Evolutionary conservation across 768 basidiomycete genomes (phyloP).

Genomic region (Termitomyces sp.): DNA sequence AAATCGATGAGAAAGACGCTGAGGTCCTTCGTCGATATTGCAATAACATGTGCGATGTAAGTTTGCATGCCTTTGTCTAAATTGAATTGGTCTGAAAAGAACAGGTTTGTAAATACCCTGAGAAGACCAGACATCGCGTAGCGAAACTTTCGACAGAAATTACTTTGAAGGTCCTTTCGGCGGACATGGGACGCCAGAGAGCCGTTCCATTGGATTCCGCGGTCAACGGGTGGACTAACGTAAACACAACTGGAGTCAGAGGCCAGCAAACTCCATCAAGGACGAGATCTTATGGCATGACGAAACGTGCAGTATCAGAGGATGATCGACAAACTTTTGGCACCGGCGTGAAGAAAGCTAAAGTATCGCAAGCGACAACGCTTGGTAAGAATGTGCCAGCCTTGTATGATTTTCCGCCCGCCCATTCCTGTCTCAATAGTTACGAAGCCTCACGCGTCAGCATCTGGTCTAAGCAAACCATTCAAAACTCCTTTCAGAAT

Average conservation of each 20-base stretch:
- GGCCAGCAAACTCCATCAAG: background rate
- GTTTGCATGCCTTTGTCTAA: slow-evolving; percentile 14
- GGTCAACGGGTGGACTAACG: background rate
- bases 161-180: slow-evolving; percentile 18
- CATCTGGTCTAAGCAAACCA: slow-evolving; percentile 41
- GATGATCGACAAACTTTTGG: background rate
- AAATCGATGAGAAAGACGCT: slow-evolving; percentile 45
- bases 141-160: slow-evolving; percentile 43
- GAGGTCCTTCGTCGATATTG: slow-evolving; percentile 52
- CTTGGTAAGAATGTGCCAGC: slow-evolving; percentile 24
- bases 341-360: slow-evolving; percentile 27
- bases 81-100: background rate
- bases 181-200: slow-evolving; percentile 1
- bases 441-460: slow-evolving; percentile 45
- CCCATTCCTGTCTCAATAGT: slow-evolving; percentile 24
- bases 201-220: background rate
- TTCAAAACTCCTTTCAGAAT: slow-evolving; percentile 39
- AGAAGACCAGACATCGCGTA: slow-evolving; percentile 52
- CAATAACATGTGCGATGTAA: slow-evolving; percentile 77
- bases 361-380: slow-evolving; percentile 25
- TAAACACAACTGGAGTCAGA: background rate
- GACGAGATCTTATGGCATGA: slow-evolving; percentile 4
- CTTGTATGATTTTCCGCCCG: too few relatives aligned
- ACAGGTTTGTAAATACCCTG: slow-evolving; percentile 78
- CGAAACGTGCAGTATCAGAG: slow-evolving; percentile 11